Conservation (phyloP, 2,329 filamentous ascomycete genomes). For the Orbilia javanica region DNA sequence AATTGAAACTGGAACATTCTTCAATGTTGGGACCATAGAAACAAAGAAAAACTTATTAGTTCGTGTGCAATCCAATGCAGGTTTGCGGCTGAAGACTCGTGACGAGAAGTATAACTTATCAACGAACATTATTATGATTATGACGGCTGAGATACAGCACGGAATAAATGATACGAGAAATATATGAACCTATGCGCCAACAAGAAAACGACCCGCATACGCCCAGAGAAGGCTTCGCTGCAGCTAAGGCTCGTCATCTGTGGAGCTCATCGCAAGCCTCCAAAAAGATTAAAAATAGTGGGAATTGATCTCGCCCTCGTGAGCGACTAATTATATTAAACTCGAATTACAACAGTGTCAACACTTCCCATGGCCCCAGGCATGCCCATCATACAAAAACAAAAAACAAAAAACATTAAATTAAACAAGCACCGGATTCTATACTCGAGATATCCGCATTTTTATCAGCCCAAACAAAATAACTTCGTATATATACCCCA, state of each 20-base stretch:
- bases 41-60: too few relatives aligned
- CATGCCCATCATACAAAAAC: not conserved
- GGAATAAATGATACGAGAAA: not conserved
- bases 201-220: not conserved
- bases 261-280: not conserved
- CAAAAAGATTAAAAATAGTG: not conserved
- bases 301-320: not conserved
- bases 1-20: not conserved
- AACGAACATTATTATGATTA: not conserved
- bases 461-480: not conserved
- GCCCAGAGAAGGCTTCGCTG: conserved; percentile 1
- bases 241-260: not conserved
- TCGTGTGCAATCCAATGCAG: not conserved
- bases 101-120: not conserved
- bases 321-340: conserved; percentile 5
- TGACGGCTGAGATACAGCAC: not conserved
- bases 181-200: not conserved
- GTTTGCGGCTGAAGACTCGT: conserved; percentile 5
- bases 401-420: not conserved
- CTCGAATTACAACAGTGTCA: not conserved
- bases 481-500: not conserved
- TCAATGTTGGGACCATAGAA: conserved; percentile 3
- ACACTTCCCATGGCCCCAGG: too few relatives aligned
- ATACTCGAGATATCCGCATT: not conserved
- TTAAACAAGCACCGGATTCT: not conserved